These are phyloP conservation scores for Fragaria vesca DNA, from an alignment of 306 rosid species.

Conservation along the genomic window DNA sequence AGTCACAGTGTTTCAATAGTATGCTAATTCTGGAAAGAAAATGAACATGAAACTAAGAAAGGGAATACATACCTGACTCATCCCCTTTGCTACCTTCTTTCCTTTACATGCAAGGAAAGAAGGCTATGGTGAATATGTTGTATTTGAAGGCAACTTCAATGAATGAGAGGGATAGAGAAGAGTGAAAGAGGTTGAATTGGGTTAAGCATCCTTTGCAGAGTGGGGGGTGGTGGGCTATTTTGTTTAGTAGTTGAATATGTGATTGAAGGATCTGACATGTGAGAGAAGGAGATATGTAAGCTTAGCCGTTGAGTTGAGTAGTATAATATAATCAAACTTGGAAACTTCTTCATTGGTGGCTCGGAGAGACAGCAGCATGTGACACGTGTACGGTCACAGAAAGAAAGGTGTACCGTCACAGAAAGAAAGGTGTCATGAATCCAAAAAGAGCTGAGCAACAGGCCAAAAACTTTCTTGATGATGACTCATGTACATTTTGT, in stretches of 20 bases:
- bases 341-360: background rate
- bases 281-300: background rate
- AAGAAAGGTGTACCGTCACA: background rate
- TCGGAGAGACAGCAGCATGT: background rate
- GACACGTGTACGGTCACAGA: background rate
- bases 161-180: background rate
- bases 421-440: background rate
- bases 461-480: background rate
- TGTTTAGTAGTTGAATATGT: background rate
- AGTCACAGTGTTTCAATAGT: background rate
- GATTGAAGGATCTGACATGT: background rate
- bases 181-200: background rate
- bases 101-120: slow-evolving; percentile 2
- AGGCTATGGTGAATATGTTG: background rate
- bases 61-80: background rate
- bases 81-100: background rate
- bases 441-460: background rate
- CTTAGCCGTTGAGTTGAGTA: background rate
- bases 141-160: background rate
- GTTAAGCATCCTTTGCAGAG: background rate
- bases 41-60: background rate
- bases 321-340: no score
- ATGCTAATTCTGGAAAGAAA: background rate
- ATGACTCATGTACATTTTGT: no score
- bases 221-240: background rate